phyloP scores from a whole-genome alignment of 768 basidiomycete species.

The Termitomyces sp. region DNA sequence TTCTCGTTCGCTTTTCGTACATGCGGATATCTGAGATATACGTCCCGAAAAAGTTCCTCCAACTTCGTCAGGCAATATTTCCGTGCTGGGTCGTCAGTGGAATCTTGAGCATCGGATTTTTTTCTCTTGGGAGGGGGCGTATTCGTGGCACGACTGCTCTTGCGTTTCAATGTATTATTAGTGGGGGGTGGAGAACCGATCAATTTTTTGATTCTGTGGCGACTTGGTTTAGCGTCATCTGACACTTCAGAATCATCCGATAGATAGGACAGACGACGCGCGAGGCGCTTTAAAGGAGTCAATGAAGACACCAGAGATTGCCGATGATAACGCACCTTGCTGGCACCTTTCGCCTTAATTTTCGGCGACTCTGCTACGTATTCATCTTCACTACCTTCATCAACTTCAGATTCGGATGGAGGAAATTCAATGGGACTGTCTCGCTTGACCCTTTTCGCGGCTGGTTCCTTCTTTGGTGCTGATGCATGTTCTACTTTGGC shows the following conservation, averaged over 20 bases:
- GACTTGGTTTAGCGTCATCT: constrained; percentile 20
- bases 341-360: constrained; percentile 25
- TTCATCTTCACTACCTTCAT: constrained; percentile 63
- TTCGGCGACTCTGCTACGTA: constrained; percentile 48
- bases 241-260: constrained; percentile 38
- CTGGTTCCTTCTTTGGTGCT: constrained; percentile 24
- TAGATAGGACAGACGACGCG: constrained; percentile 31
- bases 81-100: constrained; percentile 64
- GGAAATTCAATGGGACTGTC: constrained; percentile 16
- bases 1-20: constrained; percentile 28
- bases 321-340: constrained; percentile 38
- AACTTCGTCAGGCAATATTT: constrained; percentile 79
- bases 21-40: constrained; percentile 70
- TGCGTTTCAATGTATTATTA: constrained; percentile 46
- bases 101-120: constrained; percentile 30
- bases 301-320: constrained; percentile 7
- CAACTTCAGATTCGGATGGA: constrained; percentile 41
- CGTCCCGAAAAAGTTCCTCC: constrained; percentile 62
- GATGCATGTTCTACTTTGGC: constrained; percentile 22
- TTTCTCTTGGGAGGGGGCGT: constrained; percentile 44
- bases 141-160: constrained; percentile 33
- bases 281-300: constrained; percentile 31
- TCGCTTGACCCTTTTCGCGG: constrained; percentile 19
- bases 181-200: constrained; percentile 27
- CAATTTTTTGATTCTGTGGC: constrained; percentile 23